Conservation (phyloP, 148 eudicot genomes). For the Camellia sinensis region DNA sequence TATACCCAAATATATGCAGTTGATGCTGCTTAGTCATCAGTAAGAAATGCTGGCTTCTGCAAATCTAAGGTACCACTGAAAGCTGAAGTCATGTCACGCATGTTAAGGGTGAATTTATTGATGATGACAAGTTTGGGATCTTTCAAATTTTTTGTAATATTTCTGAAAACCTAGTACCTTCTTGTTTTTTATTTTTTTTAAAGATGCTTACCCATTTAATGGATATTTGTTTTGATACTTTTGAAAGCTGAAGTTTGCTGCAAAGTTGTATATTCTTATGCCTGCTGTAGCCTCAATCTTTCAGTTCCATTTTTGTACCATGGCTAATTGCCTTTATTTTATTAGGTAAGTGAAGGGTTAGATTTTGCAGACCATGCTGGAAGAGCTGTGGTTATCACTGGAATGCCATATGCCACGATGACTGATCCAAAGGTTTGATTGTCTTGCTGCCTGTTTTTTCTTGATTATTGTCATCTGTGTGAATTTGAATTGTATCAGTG, state of each 20-base stretch:
- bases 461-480: neutral
- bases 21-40: neutral
- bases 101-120: neutral
- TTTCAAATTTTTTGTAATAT: neutral
- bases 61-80: neutral
- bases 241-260: neutral
- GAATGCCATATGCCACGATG: constrained; percentile 81
- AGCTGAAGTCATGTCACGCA: neutral
- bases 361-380: constrained; percentile 97
- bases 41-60: neutral
- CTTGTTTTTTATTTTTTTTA: neutral
- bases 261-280: neutral
- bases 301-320: constrained; percentile 11
- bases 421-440: constrained; percentile 87
- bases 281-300: neutral
- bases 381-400: constrained; percentile 89
- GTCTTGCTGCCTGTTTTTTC: constrained; percentile 4
- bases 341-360: constrained; percentile 95
- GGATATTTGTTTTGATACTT: neutral
- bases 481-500: neutral
- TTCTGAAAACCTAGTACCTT: neutral
- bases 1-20: neutral
- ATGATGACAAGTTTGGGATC: neutral
- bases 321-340: neutral
- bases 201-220: neutral